Percentiles rank a stretch among this genome's conserved stretches.
Evolutionary conservation across 768 basidiomycete genomes (phyloP).

Genomic region (Clitopilus passeckerianus): DNA sequence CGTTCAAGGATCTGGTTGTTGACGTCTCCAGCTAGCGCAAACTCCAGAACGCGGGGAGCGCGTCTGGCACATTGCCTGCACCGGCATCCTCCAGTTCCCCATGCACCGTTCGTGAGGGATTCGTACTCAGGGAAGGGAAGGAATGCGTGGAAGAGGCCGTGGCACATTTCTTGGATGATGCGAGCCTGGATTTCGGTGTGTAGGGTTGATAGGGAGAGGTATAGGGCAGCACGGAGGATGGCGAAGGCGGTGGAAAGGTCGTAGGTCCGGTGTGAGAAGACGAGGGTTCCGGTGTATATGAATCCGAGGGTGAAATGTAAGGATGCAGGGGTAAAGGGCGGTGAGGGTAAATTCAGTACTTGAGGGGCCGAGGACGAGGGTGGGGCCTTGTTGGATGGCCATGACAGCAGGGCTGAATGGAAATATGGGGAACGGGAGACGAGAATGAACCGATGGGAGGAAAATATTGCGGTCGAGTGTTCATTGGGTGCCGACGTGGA

Average conservation of each 20-base stretch:
- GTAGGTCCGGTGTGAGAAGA: conserved; percentile 89
- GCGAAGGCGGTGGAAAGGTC: conserved; percentile 91
- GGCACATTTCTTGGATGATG: conserved; percentile 84
- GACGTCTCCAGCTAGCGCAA: conserved; percentile 73
- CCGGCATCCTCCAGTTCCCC: conserved; percentile 81
- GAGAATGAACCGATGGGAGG: conserved; percentile 90
- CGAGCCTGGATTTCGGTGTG: conserved; percentile 78
- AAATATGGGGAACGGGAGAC: conserved; percentile 90
- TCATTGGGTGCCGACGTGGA: conserved; percentile 55
- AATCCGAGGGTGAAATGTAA: conserved; percentile 93
- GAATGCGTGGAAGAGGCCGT: conserved; percentile 84
- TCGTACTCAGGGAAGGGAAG: conserved; percentile 80
- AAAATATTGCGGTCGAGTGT: conserved; percentile 76
- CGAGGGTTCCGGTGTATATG: conserved; percentile 91
- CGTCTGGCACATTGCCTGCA: conserved; percentile 82
- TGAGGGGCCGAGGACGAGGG: conserved; percentile 36
- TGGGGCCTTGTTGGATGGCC: conserved; percentile 31
- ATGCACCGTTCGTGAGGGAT: conserved; percentile 63
- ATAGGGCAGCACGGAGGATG: conserved; percentile 79
- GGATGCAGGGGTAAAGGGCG: conserved; percentile 92
- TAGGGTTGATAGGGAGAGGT: conserved; percentile 71
- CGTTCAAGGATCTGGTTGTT: conserved; percentile 66
- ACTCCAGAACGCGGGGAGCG: conserved; percentile 79
- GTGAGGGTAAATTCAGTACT: conserved; percentile 74
- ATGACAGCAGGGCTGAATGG: conserved; percentile 69